phyloP scores from a whole-genome alignment of 495 filamentous ascomycete species.

The Neurospora sublineolata region DNA sequence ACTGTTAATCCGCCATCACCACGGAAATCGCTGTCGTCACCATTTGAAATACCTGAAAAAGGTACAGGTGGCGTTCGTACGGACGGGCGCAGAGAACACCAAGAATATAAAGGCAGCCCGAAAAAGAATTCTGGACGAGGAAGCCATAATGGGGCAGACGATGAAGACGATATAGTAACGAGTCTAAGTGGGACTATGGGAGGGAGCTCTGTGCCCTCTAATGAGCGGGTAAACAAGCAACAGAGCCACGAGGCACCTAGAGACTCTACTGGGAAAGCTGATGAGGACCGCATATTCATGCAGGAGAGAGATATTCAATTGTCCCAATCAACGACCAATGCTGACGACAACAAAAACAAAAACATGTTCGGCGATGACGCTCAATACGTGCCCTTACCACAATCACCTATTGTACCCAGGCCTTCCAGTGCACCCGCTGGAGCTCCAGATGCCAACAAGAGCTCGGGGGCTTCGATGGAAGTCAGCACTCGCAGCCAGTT shows the following conservation, averaged over 20 bases:
- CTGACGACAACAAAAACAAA: background rate
- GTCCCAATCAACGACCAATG: background rate
- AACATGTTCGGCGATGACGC: background rate
- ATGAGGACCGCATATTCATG: background rate
- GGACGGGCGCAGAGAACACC: background rate
- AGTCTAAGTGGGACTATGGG: background rate
- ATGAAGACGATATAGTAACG: background rate
- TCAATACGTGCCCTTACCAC: background rate
- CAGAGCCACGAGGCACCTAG: background rate
- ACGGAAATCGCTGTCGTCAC: background rate
- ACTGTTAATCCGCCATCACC: slow-evolving; percentile 13
- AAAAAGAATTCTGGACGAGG: background rate
- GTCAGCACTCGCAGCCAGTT: background rate
- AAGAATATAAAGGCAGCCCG: background rate
- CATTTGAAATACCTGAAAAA: background rate
- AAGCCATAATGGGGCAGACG: background rate
- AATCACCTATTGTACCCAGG: background rate
- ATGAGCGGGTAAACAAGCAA: background rate
- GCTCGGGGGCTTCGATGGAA: background rate
- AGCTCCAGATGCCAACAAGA: background rate
- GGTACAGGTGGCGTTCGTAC: background rate
- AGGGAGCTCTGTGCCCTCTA: background rate
- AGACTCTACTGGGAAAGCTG: background rate
- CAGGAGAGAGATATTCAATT: background rate
- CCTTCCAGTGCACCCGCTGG: background rate